Conservation (phyloP, 164 flowering plant species). For the Macadamia integrifolia region DNA sequence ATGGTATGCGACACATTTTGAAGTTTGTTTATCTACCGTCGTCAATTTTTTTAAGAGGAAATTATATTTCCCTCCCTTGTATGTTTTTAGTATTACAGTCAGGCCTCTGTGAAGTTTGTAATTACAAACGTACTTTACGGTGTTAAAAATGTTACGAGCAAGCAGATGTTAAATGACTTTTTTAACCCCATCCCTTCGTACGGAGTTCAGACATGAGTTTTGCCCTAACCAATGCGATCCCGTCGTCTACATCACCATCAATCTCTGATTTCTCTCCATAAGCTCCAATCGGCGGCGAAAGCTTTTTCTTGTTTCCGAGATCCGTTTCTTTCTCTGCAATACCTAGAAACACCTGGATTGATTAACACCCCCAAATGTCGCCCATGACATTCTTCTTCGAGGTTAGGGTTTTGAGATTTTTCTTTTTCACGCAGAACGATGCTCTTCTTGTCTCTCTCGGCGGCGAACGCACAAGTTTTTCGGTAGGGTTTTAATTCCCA, state of each 20-base stretch:
- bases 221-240: conserved; percentile 52
- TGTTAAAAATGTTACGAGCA: too few species aligned
- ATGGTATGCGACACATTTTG: too few species aligned
- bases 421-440: not conserved
- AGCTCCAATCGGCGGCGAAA: conserved; percentile 1
- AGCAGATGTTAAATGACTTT: too few species aligned
- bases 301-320: conserved; percentile 4
- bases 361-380: not conserved
- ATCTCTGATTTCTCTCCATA: conserved; percentile 1
- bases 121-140: too few species aligned
- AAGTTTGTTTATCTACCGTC: too few species aligned
- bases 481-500: too few species aligned
- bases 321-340: not conserved
- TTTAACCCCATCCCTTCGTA: not conserved
- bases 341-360: not conserved
- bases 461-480: too few species aligned
- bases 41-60: too few species aligned
- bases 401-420: conserved; percentile 5
- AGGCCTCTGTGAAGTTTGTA: too few species aligned
- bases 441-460: not conserved
- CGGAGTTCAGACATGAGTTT: conserved; percentile 56
- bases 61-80: too few species aligned
- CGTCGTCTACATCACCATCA: conserved; percentile 22
- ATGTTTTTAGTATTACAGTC: too few species aligned
- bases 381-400: conserved; percentile 5